phyloP scores from a whole-genome alignment of 768 basidiomycete species.

The Nevesoporus exiguus region DNA sequence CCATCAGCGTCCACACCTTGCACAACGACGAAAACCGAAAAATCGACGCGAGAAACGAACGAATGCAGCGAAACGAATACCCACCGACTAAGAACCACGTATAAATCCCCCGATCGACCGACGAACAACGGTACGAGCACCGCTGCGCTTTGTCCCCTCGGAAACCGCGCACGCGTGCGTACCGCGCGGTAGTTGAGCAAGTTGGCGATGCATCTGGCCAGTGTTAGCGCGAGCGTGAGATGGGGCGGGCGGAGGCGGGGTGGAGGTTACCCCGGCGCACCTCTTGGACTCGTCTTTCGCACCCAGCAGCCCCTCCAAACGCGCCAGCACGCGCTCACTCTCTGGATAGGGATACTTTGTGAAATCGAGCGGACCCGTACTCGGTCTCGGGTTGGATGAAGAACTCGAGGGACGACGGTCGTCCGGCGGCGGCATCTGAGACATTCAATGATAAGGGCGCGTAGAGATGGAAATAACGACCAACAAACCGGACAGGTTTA shows the following conservation, averaged over 20 bases:
- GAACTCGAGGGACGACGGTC: background rate
- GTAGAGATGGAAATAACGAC: no score
- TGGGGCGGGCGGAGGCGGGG: no score
- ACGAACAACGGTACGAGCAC: constrained; percentile 85
- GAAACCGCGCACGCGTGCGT: constrained; percentile 38
- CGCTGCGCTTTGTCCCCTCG: constrained; percentile 61
- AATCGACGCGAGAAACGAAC: background rate
- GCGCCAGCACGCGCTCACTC: background rate
- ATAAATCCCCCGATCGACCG: constrained; percentile 77
- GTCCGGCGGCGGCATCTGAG: background rate
- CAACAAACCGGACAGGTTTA: no score
- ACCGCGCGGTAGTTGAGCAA: constrained; percentile 26
- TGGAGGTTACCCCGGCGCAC: no score
- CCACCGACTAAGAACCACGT: constrained; percentile 80
- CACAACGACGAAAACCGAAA: background rate
- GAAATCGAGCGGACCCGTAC: constrained; percentile 6
- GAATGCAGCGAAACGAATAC: constrained; percentile 24
- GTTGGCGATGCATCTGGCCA: constrained; percentile 22
- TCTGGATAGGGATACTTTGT: constrained; percentile 21
- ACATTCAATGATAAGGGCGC: no score
- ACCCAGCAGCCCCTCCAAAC: constrained; percentile 10
- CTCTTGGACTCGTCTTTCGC: constrained; percentile 23
- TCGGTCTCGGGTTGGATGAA: background rate
- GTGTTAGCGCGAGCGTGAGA: no score
- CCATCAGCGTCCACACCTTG: no score